Base-by-base conservation (phyloP, 306 rosid genomes). In the Trichosanthes truncata region DNA sequence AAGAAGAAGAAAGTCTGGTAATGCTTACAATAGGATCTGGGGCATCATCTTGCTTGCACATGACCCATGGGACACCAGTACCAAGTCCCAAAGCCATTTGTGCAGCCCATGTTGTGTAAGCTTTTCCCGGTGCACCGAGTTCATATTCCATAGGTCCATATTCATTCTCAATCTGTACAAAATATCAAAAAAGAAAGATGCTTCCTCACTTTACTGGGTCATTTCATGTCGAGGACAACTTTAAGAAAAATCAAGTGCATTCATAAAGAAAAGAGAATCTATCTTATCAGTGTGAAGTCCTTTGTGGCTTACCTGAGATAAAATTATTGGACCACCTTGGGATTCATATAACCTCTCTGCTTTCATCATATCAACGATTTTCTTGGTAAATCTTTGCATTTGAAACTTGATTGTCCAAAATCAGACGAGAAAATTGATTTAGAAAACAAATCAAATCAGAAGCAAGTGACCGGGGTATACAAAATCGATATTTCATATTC, bases 21-120 rank as follows among this genome's bases (percentile, higher is more conserved):
- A 57, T 63, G 79, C 98, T 91, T 85, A 93, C 99, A 81, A 95
- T 18, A 80, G 99, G 99, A 84, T 95, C 99, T 84, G 99, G 99
- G 80, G 99, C 99, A 84, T 95, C 99, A 80, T 95, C 99, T 87
- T 95, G 99, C 86, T 95, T 95, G 90, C 99, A 95, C 99, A 95
- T 95, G 79, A 95, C 89, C 99, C 99, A 95, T 9, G 99, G 99
- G 80, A 95, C 99, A 49, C 97, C 99, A 1, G 99, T 95, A n/a
- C 87, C 82, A 1, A 93, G 97, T 79, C 91, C 97, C 49, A 89
- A 67, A 65, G 99, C 99, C 99, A 95, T 93, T 72, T 85, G 84
- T 33, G 99, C 99, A 10, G 99, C 99, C 99, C 99, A 95, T 21
- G 85, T 83, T 36, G 96, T 40, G 84, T 95, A 95, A 51, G 89